phyloP scores from a whole-genome alignment of 768 basidiomycete genomes.

The Psilocybe cubensis region DNA sequence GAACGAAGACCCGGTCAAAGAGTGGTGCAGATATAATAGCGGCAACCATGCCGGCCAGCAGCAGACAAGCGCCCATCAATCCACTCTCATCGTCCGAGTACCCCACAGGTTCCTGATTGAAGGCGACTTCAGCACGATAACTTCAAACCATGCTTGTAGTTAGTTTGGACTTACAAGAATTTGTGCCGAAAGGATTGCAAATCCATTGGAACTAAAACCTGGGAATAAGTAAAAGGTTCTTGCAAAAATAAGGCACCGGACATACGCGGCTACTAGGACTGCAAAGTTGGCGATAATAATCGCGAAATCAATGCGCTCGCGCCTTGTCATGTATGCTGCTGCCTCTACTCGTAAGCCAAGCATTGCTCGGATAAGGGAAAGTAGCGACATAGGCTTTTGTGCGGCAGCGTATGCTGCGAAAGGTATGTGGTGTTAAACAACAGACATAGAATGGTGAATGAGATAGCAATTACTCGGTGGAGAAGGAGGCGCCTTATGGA shows the following conservation, averaged over 20 bases:
- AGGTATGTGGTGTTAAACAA: conserved; percentile 7
- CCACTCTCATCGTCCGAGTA: conserved; percentile 72
- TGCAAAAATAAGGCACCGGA: not conserved
- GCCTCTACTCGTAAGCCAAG: conserved; percentile 42
- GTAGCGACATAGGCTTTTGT: conserved; percentile 54
- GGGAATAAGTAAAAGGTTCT: not conserved
- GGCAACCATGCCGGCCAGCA: conserved; percentile 72
- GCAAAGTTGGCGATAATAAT: conserved; percentile 67
- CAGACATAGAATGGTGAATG: not conserved
- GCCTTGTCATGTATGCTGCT: conserved; percentile 60
- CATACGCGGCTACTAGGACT: conserved; percentile 64
- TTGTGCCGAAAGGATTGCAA: conserved; percentile 68
- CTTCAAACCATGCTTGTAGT: not conserved
- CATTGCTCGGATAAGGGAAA: conserved; percentile 58
- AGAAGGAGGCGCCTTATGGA: conserved; percentile 65
- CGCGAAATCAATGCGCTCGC: conserved; percentile 73
- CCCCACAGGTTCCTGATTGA: conserved; percentile 70
- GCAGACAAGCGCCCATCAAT: conserved; percentile 66
- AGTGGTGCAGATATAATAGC: conserved; percentile 73
- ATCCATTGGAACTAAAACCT: conserved; percentile 54
- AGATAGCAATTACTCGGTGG: conserved; percentile 66
- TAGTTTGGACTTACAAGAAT: conserved; percentile 56
- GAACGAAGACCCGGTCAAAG: conserved; percentile 83
- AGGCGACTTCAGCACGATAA: not conserved
- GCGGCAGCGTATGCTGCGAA: conserved; percentile 63